Conservation (phyloP, 805 yeast genomes). For the Saccharomyces cerevisiae region DNA sequence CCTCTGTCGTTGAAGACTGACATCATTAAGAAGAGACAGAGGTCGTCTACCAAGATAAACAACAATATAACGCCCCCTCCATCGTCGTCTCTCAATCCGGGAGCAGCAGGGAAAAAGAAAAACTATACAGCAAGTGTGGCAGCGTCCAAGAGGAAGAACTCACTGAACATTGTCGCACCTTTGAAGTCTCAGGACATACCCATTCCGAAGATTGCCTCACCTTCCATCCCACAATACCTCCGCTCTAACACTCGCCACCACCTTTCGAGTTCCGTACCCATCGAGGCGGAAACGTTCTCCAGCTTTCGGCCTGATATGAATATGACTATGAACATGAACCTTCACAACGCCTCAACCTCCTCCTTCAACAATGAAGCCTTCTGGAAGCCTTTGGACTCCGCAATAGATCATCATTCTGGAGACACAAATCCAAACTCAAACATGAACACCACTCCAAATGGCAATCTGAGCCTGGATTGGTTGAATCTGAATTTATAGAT, state of each 20-base stretch:
- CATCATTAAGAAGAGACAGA: conserved; percentile 80
- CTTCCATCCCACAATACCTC: background rate
- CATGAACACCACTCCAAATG: background rate
- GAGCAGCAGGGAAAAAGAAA: background rate
- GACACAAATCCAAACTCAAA: background rate
- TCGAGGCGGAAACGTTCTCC: background rate
- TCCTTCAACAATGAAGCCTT: background rate
- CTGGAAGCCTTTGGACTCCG: background rate
- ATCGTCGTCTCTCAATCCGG: background rate
- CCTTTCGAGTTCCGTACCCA: background rate
- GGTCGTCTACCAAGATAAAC: conserved; percentile 24
- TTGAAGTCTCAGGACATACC: background rate
- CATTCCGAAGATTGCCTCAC: background rate
- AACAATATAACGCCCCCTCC: background rate
- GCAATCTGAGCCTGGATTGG: background rate
- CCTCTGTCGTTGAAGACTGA: conserved; percentile 87
- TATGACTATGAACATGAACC: background rate
- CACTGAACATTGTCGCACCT: background rate
- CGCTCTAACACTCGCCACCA: background rate
- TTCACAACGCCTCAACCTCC: background rate
- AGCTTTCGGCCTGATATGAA: background rate
- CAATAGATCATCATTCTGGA: background rate
- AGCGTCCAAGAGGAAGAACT: background rate
- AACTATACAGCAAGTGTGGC: background rate
- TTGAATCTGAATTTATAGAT: background rate